Evolutionary conservation across 2,329 filamentous ascomycete species (phyloP), one percentile per base, ranked within the genome.

Genomic region (Didymella arachidicola): DNA sequence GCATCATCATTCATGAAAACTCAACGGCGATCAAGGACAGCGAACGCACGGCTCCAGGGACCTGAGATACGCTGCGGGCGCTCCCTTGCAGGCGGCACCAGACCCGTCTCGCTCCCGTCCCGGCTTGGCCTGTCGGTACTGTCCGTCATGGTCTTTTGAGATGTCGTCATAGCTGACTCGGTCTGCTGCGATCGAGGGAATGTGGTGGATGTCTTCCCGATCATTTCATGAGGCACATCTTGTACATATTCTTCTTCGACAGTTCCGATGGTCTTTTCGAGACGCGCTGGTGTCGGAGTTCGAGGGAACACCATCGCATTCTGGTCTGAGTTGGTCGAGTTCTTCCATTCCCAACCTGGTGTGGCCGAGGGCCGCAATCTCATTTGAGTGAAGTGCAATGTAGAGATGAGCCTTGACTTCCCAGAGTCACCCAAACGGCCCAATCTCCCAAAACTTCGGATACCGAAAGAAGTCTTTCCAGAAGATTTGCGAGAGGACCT

Each of bases 31-130:
- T 64, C 49, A 39, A 64, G 47, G 25, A 60, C 16, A 45, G 55
- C 53, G 14, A 64, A 51, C 8, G 62, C 62, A 27, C 47, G 48
- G 38, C 59, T 64, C 59, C 62, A 64, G 5, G 59, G 53, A 8
- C 62, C 59, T 19, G 62, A 64, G 25, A 51, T 43, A 2, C 62
- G 56, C 19, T 60, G 34, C 30, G 57, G 49, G 10, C 47, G 56
- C 16, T 47, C 32, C 11, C 49, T 57, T 16, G 11, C 19, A 27
- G 55, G 52, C 25, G 59, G 56, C 32, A 61, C 43, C 7, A 64
- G 27, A 36, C 41, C 56, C 4, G 16, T 49, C 46, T 62, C 39
- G 16, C 59, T 62, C 27, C 46, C 55, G 19, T 56, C 36, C 3
- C 45, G 53, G 27, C 62, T 62, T 2, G 25, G n/a, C 26, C 51